A percentile compares a stretch with the other conserved stretches of the same genome.
phyloP scores from a whole-genome alignment of 73 alveolate species.

The Durusdinium trenchii region DNA sequence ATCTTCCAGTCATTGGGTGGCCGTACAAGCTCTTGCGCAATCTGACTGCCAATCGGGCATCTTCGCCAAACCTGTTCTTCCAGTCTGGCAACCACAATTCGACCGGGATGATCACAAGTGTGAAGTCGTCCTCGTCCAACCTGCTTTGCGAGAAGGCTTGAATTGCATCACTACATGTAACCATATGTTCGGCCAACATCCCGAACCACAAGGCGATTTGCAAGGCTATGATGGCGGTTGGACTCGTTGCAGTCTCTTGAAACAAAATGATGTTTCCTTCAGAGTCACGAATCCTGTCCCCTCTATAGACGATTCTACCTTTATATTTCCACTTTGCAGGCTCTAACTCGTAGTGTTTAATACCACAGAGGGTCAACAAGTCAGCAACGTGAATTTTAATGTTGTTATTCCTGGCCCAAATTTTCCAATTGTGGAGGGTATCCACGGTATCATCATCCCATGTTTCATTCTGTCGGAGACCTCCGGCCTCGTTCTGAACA shows the following conservation, averaged over 20 bases:
- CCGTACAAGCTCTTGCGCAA: too few relatives aligned
- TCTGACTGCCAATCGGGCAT: not conserved
- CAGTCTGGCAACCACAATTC: not conserved
- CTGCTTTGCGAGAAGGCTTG: constrained; percentile 16
- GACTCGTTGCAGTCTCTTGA: constrained; percentile 15
- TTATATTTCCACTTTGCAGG: not conserved
- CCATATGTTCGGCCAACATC: not conserved
- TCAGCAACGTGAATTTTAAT: not conserved
- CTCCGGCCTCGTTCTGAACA: constrained; percentile 15
- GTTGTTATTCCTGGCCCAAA: not conserved
- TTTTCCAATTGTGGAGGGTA: not conserved
- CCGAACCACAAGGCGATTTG: constrained; percentile 16
- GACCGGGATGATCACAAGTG: too few relatives aligned
- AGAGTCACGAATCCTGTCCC: constrained; percentile 20
- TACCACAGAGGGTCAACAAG: constrained; percentile 17
- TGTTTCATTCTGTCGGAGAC: not conserved
- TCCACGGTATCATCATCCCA: constrained; percentile 13
- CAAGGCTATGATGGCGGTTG: not conserved
- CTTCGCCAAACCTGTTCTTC: not conserved
- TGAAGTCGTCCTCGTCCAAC: not conserved
- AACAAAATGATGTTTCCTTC: not conserved
- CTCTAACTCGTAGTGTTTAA: not conserved
- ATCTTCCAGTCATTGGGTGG: not conserved
- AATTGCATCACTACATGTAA: not conserved
- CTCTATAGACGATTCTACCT: constrained; percentile 36